Evolutionary conservation across 2,329 filamentous ascomycete genomes (phyloP).

Genomic region (Arthrobotrys pseudoclavata): DNA sequence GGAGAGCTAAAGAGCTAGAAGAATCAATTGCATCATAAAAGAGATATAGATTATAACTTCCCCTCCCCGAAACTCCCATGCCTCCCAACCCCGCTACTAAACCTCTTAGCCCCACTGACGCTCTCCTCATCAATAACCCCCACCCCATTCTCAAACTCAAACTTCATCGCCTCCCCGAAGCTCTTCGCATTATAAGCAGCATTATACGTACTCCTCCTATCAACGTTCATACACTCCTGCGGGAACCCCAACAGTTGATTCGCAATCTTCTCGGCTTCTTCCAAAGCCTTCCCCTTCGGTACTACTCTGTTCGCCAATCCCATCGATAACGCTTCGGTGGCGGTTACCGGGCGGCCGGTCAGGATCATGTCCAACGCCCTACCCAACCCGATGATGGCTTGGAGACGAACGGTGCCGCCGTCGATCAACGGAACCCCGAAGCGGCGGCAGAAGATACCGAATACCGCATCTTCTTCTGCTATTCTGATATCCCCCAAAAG

Average conservation of each 20-base stretch:
- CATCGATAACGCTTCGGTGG: conserved; percentile 88
- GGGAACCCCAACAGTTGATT: conserved; percentile 69
- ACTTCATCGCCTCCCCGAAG: conserved; percentile 70
- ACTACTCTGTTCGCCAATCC: conserved; percentile 89
- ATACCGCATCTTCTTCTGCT: conserved; percentile 70
- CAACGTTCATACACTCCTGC: conserved; percentile 70
- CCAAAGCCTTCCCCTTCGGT: conserved; percentile 69
- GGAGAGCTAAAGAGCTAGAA: too few relatives aligned
- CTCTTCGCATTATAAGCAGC: conserved; percentile 69
- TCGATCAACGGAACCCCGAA: conserved; percentile 71
- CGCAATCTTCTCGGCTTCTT: conserved; percentile 70
- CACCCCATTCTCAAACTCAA: conserved; percentile 69
- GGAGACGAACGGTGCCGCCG: conserved; percentile 70
- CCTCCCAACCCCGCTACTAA: conserved; percentile 66
- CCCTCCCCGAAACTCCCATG: conserved; percentile 64
- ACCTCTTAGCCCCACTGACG: conserved; percentile 66
- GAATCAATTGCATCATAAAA: too few relatives aligned
- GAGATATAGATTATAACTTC: conserved; percentile 28
- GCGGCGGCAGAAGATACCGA: conserved; percentile 72
- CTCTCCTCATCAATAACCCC: conserved; percentile 68
- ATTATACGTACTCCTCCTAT: conserved; percentile 70
- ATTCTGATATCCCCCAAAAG: conserved; percentile 72
- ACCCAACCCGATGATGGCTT: conserved; percentile 70
- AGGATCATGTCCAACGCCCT: conserved; percentile 73
- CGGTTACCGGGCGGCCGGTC: conserved; percentile 75